Conservation (phyloP, 208 protist genomes). For the Naegleria fowleri region DNA sequence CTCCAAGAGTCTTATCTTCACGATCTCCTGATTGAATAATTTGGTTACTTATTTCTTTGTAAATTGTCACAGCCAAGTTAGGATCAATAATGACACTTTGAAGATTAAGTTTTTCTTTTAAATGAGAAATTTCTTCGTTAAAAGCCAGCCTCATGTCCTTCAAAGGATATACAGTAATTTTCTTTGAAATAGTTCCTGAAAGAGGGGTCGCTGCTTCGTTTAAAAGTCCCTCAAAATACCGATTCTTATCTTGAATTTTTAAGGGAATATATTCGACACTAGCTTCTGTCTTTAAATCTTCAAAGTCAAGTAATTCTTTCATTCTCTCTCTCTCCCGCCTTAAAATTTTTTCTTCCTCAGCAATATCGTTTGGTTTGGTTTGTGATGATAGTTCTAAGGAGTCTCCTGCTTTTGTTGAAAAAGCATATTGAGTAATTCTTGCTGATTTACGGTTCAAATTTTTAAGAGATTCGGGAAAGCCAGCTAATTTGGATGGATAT, state of each 20-base stretch:
- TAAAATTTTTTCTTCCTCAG: neutral
- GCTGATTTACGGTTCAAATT: neutral
- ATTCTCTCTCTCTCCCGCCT: neutral
- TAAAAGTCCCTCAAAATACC: slow-evolving; percentile 14
- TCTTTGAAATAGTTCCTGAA: neutral
- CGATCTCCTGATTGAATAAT: neutral
- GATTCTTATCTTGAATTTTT: slow-evolving; percentile 12
- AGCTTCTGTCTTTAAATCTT: neutral
- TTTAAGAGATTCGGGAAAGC: neutral
- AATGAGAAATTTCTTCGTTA: neutral
- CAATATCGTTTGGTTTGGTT: neutral
- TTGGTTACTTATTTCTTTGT: neutral
- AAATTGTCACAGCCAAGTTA: neutral
- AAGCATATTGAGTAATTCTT: slow-evolving; percentile 10
- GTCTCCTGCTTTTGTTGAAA: neutral
- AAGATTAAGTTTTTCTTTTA: neutral
- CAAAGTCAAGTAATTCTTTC: neutral
- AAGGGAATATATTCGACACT: slow-evolving; percentile 4
- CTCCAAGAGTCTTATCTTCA: neutral
- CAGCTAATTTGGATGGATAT: neutral
- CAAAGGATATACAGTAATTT: neutral
- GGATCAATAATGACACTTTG: neutral
- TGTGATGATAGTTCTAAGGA: neutral
- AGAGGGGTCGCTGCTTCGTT: neutral
- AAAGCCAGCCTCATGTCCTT: neutral